Percentiles rank a stretch among this genome's conserved stretches.
Conservation (phyloP, 148 eudicot species). For the Beta vulgaris region DNA sequence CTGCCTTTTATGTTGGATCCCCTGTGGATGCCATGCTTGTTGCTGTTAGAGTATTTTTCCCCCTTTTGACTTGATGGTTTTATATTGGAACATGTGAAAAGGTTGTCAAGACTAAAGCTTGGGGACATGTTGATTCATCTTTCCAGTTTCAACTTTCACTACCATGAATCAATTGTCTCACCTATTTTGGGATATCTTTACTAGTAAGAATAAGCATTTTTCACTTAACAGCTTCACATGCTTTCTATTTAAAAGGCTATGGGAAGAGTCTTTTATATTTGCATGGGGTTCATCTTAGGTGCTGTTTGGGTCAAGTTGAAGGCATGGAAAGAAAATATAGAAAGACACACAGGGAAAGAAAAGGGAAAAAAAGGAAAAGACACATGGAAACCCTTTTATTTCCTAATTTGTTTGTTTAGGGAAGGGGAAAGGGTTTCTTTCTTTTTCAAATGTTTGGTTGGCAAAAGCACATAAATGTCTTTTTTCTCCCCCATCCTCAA, state of each 20-base stretch:
- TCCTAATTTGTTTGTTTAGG: too few species aligned
- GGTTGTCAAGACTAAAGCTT: neutral
- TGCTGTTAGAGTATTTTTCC: neutral
- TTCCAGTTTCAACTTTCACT: neutral
- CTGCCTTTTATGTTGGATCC: constrained; percentile 3
- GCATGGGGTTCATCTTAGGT: neutral
- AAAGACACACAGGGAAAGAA: neutral
- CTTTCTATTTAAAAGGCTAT: neutral
- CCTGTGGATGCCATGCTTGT: neutral
- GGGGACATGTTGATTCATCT: neutral
- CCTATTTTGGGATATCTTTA: neutral
- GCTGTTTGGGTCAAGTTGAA: neutral
- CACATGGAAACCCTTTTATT: too few species aligned
- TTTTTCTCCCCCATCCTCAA: too few species aligned
- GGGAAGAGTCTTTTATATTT: neutral
- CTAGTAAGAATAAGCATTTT: neutral
- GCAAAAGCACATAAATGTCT: too few species aligned
- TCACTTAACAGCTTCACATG: neutral
- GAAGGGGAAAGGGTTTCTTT: neutral
- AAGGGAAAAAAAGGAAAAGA: neutral
- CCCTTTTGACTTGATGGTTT: neutral
- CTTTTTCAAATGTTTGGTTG: too few species aligned
- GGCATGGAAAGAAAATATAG: neutral
- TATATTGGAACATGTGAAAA: neutral
- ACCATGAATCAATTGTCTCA: neutral